A percentile compares a stretch with the other conserved stretches of the same genome.
phyloP scores from a whole-genome alignment of 352 stramenopile genomes.

The Phytophthora idaei region DNA sequence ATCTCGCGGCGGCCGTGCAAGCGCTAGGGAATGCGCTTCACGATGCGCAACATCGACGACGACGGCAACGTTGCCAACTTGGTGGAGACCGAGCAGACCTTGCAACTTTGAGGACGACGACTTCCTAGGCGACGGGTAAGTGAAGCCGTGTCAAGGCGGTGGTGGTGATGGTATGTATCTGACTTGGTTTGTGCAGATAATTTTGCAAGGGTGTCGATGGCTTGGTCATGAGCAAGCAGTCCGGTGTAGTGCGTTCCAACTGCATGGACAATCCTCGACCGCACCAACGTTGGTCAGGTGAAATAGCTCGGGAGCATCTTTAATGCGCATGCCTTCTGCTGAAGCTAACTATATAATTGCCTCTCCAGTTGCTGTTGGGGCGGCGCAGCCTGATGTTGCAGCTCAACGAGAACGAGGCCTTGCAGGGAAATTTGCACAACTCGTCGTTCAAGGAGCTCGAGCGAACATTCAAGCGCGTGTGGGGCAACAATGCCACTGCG shows the following conservation, averaged over 20 bases:
- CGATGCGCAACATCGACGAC: slow-evolving; percentile 89
- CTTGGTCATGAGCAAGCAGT: slow-evolving; percentile 72
- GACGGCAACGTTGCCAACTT: slow-evolving; percentile 95
- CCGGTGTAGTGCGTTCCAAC: slow-evolving; percentile 95
- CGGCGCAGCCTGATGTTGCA: slow-evolving; percentile 87
- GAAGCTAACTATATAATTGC: slow-evolving; percentile 3
- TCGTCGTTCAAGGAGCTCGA: slow-evolving; percentile 77
- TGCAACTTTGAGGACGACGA: slow-evolving; percentile 71
- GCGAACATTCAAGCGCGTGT: slow-evolving; percentile 86
- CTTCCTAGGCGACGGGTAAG: slow-evolving; percentile 72
- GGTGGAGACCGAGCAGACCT: slow-evolving; percentile 94
- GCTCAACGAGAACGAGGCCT: slow-evolving; percentile 68
- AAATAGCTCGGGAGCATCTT: too few relatives aligned
- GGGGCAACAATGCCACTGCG: slow-evolving; percentile 96
- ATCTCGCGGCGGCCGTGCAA: slow-evolving; percentile 78
- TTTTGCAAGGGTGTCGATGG: slow-evolving; percentile 61
- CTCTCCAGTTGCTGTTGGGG: slow-evolving; percentile 92
- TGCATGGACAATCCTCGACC: slow-evolving; percentile 99
- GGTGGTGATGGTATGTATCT: background rate
- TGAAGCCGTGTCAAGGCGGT: background rate
- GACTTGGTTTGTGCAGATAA: slow-evolving; percentile 38
- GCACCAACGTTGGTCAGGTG: slow-evolving; percentile 85
- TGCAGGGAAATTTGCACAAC: slow-evolving; percentile 74
- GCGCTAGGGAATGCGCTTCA: slow-evolving; percentile 92
- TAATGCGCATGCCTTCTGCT: background rate